phyloP scores from a whole-genome alignment of 2,329 filamentous ascomycete species.

The Cladosporium sp. region DNA sequence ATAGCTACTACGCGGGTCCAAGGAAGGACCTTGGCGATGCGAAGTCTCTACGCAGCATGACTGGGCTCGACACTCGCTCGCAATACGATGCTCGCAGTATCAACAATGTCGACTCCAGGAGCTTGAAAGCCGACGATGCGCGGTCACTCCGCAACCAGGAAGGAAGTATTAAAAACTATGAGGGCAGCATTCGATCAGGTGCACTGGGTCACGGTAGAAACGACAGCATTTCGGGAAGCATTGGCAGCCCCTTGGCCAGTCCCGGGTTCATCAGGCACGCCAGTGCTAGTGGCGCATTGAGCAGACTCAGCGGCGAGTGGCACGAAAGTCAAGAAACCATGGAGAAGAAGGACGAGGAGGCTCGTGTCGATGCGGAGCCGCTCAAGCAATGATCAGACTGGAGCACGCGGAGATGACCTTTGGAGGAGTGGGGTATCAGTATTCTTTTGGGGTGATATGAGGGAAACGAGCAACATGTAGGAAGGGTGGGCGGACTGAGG shows the following conservation, averaged over 20 bases:
- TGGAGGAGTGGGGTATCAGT: neutral
- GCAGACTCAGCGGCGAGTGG: slow-evolving; percentile 30
- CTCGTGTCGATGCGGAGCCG: neutral
- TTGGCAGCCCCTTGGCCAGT: slow-evolving; percentile 66
- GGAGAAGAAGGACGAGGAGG: slow-evolving; percentile 3
- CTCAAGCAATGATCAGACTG: neutral
- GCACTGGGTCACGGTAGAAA: slow-evolving; percentile 73
- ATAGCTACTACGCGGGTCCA: slow-evolving; percentile 72
- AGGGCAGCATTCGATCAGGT: slow-evolving; percentile 76
- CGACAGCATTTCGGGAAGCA: slow-evolving; percentile 79
- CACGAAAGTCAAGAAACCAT: slow-evolving; percentile 13
- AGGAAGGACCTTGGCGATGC: slow-evolving; percentile 34
- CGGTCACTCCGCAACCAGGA: slow-evolving; percentile 37
- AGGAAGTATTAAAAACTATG: slow-evolving; percentile 78
- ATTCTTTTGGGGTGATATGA: neutral
- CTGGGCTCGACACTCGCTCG: slow-evolving; percentile 24
- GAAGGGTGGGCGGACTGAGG: neutral
- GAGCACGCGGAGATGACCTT: neutral
- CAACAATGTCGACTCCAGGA: slow-evolving; percentile 20
- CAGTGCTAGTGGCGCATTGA: slow-evolving; percentile 25
- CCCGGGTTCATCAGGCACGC: slow-evolving; percentile 33
- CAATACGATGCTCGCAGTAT: slow-evolving; percentile 24
- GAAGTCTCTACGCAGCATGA: slow-evolving; percentile 35
- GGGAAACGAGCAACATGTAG: neutral
- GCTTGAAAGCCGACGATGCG: slow-evolving; percentile 38